Conservation (phyloP, 2,329 filamentous ascomycete genomes). For the Madurella fahalii region DNA sequence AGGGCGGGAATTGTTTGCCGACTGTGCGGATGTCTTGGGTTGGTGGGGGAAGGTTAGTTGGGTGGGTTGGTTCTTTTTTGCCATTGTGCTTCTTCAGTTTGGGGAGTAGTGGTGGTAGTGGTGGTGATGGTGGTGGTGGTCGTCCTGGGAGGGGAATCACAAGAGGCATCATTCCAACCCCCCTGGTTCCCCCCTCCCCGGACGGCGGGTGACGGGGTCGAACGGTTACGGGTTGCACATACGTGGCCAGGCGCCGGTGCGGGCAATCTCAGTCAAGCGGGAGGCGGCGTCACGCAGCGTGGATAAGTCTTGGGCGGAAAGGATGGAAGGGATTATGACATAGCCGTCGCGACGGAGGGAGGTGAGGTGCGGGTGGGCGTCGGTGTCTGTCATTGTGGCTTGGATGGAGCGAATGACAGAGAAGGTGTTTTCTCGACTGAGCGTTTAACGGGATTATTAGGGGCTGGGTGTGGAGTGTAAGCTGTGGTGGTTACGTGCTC, state of each 20-base stretch:
- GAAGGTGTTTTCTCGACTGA: not conserved
- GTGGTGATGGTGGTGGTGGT: too few species aligned
- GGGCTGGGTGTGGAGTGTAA: not conserved
- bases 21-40: conserved; percentile 71
- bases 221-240: too few species aligned
- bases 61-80: too few species aligned
- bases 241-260: conserved; percentile 68
- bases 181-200: too few species aligned
- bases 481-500: too few species aligned
- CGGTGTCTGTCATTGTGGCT: not conserved
- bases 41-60: too few species aligned
- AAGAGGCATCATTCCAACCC: too few species aligned
- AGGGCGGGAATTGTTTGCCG: conserved; percentile 88
- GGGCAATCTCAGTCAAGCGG: conserved; percentile 56
- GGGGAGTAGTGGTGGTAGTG: too few species aligned
- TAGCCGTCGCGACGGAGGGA: conserved; percentile 67
- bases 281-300: conserved; percentile 57
- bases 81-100: too few species aligned
- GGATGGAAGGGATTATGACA: conserved; percentile 64
- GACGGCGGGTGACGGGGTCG: too few species aligned
- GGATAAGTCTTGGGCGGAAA: conserved; percentile 53
- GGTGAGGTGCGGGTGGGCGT: conserved; percentile 10
- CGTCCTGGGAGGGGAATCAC: too few species aligned
- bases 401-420: not conserved
- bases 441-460: too few species aligned